Conservation (phyloP, 805 yeast genomes). For the Metahyphopichia silvanorum region DNA sequence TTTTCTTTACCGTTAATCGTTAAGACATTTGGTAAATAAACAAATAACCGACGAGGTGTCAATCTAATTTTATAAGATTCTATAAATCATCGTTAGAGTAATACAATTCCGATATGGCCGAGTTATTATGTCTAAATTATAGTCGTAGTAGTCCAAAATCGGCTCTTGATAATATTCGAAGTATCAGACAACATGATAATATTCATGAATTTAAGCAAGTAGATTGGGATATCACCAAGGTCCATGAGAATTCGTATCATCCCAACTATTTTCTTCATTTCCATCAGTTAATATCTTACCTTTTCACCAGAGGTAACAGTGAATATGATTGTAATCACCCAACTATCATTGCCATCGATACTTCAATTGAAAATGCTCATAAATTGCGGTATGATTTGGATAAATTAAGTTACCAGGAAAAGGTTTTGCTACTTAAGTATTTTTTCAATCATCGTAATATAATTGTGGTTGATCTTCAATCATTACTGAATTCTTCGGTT, state of each 20-base stretch:
- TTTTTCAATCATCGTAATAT: slow-evolving; percentile 37
- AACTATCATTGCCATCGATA: slow-evolving; percentile 22
- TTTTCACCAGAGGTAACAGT: slow-evolving; percentile 29
- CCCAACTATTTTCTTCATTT: slow-evolving; percentile 6
- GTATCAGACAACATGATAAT: too few species aligned
- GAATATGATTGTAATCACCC: slow-evolving; percentile 33
- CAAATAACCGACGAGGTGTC: too few species aligned
- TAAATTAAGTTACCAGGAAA: slow-evolving; percentile 21
- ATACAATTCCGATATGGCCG: too few species aligned
- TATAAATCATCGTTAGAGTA: too few species aligned
- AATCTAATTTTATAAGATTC: too few species aligned
- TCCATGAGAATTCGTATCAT: not conserved
- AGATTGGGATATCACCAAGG: slow-evolving; percentile 1
- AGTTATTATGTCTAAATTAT: slow-evolving; percentile 2
- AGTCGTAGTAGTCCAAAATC: not conserved
- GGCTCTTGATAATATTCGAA: not conserved
- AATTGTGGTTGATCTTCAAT: slow-evolving; percentile 15
- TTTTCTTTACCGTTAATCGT: too few species aligned
- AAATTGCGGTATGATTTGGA: slow-evolving; percentile 15
- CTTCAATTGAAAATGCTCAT: slow-evolving; percentile 1
- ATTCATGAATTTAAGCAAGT: not conserved
- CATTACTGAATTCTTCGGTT: slow-evolving; percentile 1
- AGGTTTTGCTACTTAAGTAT: slow-evolving; percentile 29
- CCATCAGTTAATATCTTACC: slow-evolving; percentile 14
- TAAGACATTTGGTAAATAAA: too few species aligned